Evolutionary conservation across 305 asterid genomes (phyloP), one percentile per base, ranked within the genome.

Genomic region (Fraxinus ornus): DNA sequence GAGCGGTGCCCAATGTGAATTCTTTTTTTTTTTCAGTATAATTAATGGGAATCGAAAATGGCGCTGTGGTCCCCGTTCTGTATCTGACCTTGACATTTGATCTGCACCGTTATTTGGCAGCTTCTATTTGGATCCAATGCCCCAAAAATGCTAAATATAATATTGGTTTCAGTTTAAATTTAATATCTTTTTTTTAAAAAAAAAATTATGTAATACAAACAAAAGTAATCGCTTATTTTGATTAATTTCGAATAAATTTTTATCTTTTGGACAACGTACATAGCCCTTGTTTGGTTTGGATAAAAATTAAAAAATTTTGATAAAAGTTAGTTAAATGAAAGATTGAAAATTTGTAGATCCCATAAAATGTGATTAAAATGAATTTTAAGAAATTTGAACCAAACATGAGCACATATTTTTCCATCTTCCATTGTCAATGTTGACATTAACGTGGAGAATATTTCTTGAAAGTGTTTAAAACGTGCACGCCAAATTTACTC

Each of bases 51-150:
- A 12, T 10, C 75, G 39, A 68, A 68, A 68, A 30, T 78, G 22
- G 81, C 17, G 57, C 19, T 22, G 55, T 78, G 81, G 81, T 28
- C 75, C 81, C 75, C n/a, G 24, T 52, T 10, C 36, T 30, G 21
- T 1, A 12, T 13, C 30, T 35, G 47, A 76, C 13, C 13, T 77
- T 49, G 80, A 77, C 80, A 13, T 77, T 30, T 77, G 80, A 77
- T 77, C 81, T 55, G 73, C 47, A 62, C 75, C 75, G 41, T 62
- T 60, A 12, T 60, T 78, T 78, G 81, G 36, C 81, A 62, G 60
- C 55, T 78, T 60, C 74, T 33, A 19, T 33, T 35, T 28, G 75
- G 44, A 55, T 55, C 39, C 44, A 26, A 30, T 28, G 71, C 32
- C n/a, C 70, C 21, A 7, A 77, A 77, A 77, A 22, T 77, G 2